Base-by-base conservation (phyloP, 108 stramenopile species). In the Skeletonema potamos region DNA sequence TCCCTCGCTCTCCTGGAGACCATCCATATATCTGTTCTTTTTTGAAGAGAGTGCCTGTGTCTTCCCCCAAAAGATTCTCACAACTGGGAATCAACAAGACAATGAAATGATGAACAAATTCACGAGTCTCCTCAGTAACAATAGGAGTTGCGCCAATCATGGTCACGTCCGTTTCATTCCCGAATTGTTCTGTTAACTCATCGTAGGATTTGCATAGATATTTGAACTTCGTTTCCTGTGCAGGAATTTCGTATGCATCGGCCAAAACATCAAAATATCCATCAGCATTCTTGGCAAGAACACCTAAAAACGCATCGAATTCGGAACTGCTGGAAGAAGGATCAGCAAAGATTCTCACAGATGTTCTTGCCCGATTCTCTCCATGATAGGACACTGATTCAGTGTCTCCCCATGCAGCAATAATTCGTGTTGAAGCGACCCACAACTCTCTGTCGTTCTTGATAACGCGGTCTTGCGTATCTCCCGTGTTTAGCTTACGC, bases 321-420 rank as follows among this genome's bases (percentile, higher is more conserved):
- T 67, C 64, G 29, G 26, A 44, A 3, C 29, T 44, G 15, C n/a
- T 22, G 9, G 62, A 58, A 24, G 55, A 55, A 43, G 34, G 58
- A 30, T 37, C 36, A 3, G 68, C 70, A 59, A 72, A 82, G 41
- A 83, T 70, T 32, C 85, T 86, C 20, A 89, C 63, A 7, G 82
- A 33, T 11, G 65, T 54, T 41, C 78, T 60, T 2, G 76, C 82
- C 28, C 64, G 43, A 3, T 60, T 34, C 0, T 54, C 39, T 0
- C 86, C 86, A 68, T 89, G 88, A 55, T 84, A 89, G 13, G 59
- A 39, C 6, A 79, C 18, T 0, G 13, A 37, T 1, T 43, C 17
- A 11, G 54, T 59, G 28, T 89, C 84, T 11, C 88, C 88, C 88
- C 88, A 89, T 10, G 88, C 88, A 6, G 84, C 84, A 72, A 89